Evolutionary conservation across 495 filamentous ascomycete species (phyloP).

Genomic region (Talaromyces stipitatus): DNA sequence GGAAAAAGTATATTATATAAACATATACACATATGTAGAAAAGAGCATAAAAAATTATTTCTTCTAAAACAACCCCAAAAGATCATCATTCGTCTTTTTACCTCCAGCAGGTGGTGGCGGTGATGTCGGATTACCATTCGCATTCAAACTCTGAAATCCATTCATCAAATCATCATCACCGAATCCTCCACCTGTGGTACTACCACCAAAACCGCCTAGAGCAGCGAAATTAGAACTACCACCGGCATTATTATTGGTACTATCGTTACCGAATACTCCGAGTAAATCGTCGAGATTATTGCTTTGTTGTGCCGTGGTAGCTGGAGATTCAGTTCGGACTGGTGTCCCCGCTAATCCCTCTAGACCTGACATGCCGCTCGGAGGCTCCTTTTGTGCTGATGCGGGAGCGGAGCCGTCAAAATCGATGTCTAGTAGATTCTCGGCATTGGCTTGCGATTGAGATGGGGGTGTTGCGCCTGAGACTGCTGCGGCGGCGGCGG

Average conservation of each 20-base stretch:
- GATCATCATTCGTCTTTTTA: slow-evolving; percentile 77
- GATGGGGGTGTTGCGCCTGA: slow-evolving; percentile 42
- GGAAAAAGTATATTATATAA: neutral
- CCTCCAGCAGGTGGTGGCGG: slow-evolving; percentile 21
- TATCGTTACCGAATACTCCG: slow-evolving; percentile 59
- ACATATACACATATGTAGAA: neutral
- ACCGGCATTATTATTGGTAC: slow-evolving; percentile 20
- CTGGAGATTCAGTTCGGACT: slow-evolving; percentile 64
- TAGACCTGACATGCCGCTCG: slow-evolving; percentile 53
- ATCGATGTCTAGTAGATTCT: slow-evolving; percentile 96
- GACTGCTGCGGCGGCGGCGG: slow-evolving; percentile 63
- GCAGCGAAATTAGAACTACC: slow-evolving; percentile 7
- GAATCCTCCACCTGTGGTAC: neutral
- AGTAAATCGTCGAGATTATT: slow-evolving; percentile 86
- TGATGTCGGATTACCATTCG: slow-evolving; percentile 25
- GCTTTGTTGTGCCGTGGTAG: slow-evolving; percentile 36
- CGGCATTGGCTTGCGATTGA: slow-evolving; percentile 66
- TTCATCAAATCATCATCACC: slow-evolving; percentile 62
- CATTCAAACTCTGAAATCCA: slow-evolving; percentile 73
- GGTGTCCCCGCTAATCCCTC: slow-evolving; percentile 75
- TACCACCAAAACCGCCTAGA: neutral
- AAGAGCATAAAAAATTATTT: neutral
- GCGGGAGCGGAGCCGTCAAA: slow-evolving; percentile 94
- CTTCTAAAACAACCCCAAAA: slow-evolving; percentile 76
- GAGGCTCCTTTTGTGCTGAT: slow-evolving; percentile 66